Evolutionary conservation across 169 alveolate genomes (phyloP).

Genomic region (Plasmodium blacklocki): DNA sequence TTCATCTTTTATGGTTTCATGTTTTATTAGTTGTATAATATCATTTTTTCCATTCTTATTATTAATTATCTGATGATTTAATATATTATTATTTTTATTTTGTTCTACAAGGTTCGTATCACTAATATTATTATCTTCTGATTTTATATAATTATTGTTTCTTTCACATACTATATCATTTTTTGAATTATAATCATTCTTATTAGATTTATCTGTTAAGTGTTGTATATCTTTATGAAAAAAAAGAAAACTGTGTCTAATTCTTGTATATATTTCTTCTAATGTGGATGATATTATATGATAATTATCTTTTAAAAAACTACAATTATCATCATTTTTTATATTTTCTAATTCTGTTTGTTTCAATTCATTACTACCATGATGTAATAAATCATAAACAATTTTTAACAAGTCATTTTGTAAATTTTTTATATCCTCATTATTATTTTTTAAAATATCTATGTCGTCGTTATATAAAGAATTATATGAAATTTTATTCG

Average conservation of each 20-base stretch:
- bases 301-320: conserved; percentile 32
- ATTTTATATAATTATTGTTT: too few species aligned
- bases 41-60: neutral
- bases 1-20: neutral
- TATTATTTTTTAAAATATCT: conserved; percentile 31
- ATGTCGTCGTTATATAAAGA: conserved; percentile 26
- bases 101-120: neutral
- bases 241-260: conserved; percentile 14
- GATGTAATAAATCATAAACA: conserved; percentile 43
- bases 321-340: neutral
- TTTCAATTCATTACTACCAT: conserved; percentile 25
- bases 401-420: conserved; percentile 25
- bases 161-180: neutral
- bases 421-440: conserved; percentile 39
- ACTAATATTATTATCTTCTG: too few species aligned
- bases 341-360: neutral
- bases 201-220: conserved; percentile 4
- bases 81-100: neutral
- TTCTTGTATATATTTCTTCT: conserved; percentile 25
- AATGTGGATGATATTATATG: conserved; percentile 29
- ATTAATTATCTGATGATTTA: neutral
- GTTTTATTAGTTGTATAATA: conserved; percentile 2
- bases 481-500: conserved; percentile 28
- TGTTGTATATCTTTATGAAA: conserved; percentile 19
- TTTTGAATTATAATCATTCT: neutral